Evolutionary conservation across 441 rosid genomes (phyloP).

Genomic region (Macaranga tanarius): DNA sequence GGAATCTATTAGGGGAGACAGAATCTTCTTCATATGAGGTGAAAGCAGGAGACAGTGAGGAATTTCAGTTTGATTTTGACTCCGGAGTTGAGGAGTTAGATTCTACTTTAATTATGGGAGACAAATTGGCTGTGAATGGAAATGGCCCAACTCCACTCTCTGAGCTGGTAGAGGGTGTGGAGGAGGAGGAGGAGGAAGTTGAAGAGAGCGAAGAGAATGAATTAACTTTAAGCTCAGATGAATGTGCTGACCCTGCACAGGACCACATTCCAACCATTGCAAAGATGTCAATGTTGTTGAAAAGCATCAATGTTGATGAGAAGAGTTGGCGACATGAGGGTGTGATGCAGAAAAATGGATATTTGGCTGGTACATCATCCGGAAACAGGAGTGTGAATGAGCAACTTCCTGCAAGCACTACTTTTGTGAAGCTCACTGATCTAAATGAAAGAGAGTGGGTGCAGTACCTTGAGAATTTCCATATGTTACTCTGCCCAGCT

Average conservation of each 20-base stretch:
- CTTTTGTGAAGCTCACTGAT: slow-evolving; percentile 78
- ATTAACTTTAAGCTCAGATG: slow-evolving; percentile 23
- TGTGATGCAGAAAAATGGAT: slow-evolving; percentile 41
- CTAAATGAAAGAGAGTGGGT: slow-evolving; percentile 72
- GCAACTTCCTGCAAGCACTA: slow-evolving; percentile 63
- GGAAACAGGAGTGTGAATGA: slow-evolving; percentile 78
- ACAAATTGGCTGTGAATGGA: slow-evolving; percentile 27
- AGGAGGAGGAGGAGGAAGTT: slow-evolving; percentile 51
- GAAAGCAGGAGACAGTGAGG: slow-evolving; percentile 26
- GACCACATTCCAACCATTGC: slow-evolving; percentile 39
- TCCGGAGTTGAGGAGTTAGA: slow-evolving; percentile 57
- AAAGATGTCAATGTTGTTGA: slow-evolving; percentile 55
- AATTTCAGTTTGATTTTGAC: slow-evolving; percentile 38
- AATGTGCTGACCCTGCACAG: slow-evolving; percentile 1
- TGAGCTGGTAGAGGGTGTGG: slow-evolving; percentile 64
- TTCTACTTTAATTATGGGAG: slow-evolving; percentile 35
- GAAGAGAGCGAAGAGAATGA: slow-evolving; percentile 35
- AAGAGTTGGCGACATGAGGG: slow-evolving; percentile 36
- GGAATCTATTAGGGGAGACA: slow-evolving; percentile 28
- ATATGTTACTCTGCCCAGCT: slow-evolving; percentile 56
- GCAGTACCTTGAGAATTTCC: slow-evolving; percentile 58
- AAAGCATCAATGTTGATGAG: slow-evolving; percentile 51
- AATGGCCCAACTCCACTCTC: slow-evolving; percentile 50
- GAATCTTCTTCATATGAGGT: slow-evolving; percentile 16
- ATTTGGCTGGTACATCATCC: slow-evolving; percentile 45